A percentile compares a stretch with the other conserved stretches of the same genome.
Conservation (phyloP, 2,329 filamentous ascomycete species). For the Aureobasidium vineae region DNA sequence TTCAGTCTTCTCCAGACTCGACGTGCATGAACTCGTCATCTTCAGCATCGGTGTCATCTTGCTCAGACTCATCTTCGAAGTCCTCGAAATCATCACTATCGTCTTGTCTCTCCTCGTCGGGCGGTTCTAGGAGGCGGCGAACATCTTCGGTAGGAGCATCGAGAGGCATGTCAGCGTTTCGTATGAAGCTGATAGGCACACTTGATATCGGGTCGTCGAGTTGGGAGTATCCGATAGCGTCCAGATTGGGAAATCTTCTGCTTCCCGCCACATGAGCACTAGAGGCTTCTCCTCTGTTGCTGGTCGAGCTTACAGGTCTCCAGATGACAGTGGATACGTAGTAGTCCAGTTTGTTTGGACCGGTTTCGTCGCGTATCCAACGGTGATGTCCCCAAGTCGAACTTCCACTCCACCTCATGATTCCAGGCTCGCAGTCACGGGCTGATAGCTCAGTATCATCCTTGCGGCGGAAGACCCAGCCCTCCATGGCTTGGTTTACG, state of each 20-base stretch:
- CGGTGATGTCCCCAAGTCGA: constrained; percentile 43
- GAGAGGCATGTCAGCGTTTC: neutral
- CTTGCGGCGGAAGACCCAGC: constrained; percentile 41
- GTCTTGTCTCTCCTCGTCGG: neutral
- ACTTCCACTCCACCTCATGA: constrained; percentile 48
- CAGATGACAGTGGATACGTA: constrained; percentile 46
- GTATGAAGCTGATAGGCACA: neutral
- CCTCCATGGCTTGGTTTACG: constrained; percentile 39
- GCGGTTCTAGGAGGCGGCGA: neutral
- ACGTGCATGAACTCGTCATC: constrained; percentile 6
- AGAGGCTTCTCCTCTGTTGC: neutral
- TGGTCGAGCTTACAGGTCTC: constrained; percentile 16
- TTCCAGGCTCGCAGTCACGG: constrained; percentile 29
- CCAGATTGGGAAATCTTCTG: neutral
- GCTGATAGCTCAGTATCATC: constrained; percentile 30
- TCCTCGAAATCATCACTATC: neutral
- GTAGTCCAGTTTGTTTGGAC: constrained; percentile 44
- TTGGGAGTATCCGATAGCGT: neutral
- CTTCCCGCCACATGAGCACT: neutral
- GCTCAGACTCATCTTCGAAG: neutral
- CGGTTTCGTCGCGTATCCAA: constrained; percentile 48
- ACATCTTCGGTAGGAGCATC: constrained; percentile 8
- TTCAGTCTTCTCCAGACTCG: neutral
- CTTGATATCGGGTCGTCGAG: neutral
- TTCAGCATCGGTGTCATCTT: neutral